Evolutionary conservation across 495 filamentous ascomycete species (phyloP), one percentile per base, ranked within the genome.

Genomic region (Jackrogersella minutella): DNA sequence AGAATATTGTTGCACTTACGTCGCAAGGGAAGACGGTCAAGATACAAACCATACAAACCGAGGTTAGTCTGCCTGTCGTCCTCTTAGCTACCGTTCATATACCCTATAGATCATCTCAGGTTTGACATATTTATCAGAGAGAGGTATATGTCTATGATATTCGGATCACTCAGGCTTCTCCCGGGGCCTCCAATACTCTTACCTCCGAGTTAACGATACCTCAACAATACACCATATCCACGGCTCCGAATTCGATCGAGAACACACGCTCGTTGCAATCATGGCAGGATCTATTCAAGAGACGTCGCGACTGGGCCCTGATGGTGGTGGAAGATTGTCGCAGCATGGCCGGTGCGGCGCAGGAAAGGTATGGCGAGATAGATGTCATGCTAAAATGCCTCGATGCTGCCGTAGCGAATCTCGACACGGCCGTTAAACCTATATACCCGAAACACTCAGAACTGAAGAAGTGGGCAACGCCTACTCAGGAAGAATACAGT

Each of bases 141-240:
- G 92, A 97, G 73, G 87, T 97, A 62, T 96, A 91, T 69, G 85
- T 97, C 31, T 97, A 94, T 74, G 91, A 95, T 75, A 85, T 88
- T 53, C 86, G 88, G 65, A 85, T 87, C 69, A 84, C 88, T 21
- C 79, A 85, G 14, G 68, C 79, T 14, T 77, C 79, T 43, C 64
- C 76, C 40, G 72, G 71, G 30, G 66, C 77, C 62, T 68, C 75
- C 14, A 69, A 77, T 44, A 49, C 73, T 43, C 59, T 77, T 37
- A 78, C 84, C 54, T 80, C 84, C 68, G 80, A 84, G 58, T 73
- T 84, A 17, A 79, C 87, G 14, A 40, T 83, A 31, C 90, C 90
- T 2, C 83, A 84, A 53, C 81, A 81, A 58, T 90, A 88, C 69
- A 76, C 73, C 34, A 74, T 85, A 58, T 78, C 84, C 4, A 81